Evolutionary conservation across 2,329 filamentous ascomycete genomes (phyloP).

Genomic region (Trichoderma sp.): DNA sequence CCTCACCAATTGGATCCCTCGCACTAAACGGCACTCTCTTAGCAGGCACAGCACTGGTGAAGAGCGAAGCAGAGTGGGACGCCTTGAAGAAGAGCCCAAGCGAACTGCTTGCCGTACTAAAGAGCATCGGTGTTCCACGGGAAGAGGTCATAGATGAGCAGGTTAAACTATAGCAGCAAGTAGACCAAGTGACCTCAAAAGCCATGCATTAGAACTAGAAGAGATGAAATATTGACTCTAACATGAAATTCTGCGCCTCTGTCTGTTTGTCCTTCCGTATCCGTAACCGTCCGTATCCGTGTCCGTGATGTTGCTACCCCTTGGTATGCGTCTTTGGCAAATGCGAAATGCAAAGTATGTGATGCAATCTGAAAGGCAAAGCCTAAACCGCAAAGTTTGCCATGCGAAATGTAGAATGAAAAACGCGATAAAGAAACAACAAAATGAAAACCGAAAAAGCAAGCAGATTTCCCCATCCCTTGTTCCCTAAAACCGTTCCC

Average conservation of each 20-base stretch:
- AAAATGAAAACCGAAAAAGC: not conserved
- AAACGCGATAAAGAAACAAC: not conserved
- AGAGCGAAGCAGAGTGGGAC: constrained; percentile 57
- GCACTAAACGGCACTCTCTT: constrained; percentile 61
- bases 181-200: not conserved
- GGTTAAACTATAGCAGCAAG: not conserved
- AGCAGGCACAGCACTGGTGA: constrained; percentile 62
- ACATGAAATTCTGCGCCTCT: not conserved
- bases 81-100: constrained; percentile 38
- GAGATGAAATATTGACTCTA: not conserved
- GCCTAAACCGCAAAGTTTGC: not conserved
- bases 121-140: constrained; percentile 32
- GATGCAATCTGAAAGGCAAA: not conserved
- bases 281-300: not conserved
- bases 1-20: constrained; percentile 41
- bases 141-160: not conserved
- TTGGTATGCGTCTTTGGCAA: not conserved
- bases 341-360: not conserved
- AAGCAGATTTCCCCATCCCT: not conserved
- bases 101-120: constrained; percentile 26
- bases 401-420: not conserved
- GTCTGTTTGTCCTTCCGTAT: not conserved
- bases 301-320: not conserved
- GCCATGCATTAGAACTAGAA: not conserved
- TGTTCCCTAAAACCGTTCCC: not conserved